Evolutionary conservation across 1,139 yeast genomes (phyloP).

Genomic region (Lodderomyces margitis): DNA sequence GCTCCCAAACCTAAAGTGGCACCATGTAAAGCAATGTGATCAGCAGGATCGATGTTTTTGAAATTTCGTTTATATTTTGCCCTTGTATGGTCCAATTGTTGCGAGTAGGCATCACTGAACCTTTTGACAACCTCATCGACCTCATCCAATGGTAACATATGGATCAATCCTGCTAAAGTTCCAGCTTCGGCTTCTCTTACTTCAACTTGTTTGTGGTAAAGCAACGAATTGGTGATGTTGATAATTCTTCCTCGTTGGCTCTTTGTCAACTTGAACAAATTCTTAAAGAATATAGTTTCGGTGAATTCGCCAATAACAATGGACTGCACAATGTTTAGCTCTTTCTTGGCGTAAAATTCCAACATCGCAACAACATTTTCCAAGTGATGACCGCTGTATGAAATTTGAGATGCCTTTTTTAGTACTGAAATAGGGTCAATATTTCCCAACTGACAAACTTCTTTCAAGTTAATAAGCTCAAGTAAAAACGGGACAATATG

Average conservation of each 20-base stretch:
- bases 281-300: slow-evolving; percentile 73
- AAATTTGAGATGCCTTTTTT: slow-evolving; percentile 57
- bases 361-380: slow-evolving; percentile 51
- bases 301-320: slow-evolving; percentile 66
- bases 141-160: slow-evolving; percentile 66
- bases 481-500: slow-evolving; percentile 72
- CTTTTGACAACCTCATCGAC: slow-evolving; percentile 33
- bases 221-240: slow-evolving; percentile 48
- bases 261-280: slow-evolving; percentile 54
- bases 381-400: slow-evolving; percentile 46
- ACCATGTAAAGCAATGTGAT: slow-evolving; percentile 64
- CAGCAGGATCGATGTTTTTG: slow-evolving; percentile 36
- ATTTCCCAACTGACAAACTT: slow-evolving; percentile 75
- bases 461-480: slow-evolving; percentile 67
- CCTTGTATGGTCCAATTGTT: slow-evolving; percentile 32
- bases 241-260: slow-evolving; percentile 54
- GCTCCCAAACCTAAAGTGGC: slow-evolving; percentile 91
- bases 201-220: slow-evolving; percentile 68
- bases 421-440: slow-evolving; percentile 56
- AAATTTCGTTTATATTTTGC: slow-evolving; percentile 29
- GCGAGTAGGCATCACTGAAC: slow-evolving; percentile 25
- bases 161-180: slow-evolving; percentile 78
- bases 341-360: slow-evolving; percentile 40
- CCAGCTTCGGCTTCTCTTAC: slow-evolving; percentile 76
- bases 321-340: slow-evolving; percentile 64